A percentile compares a stretch with the other conserved stretches of the same genome.
These are phyloP conservation scores for Liriodendron chinense DNA, from an alignment of 164 flowering plant species.

Conservation along the genomic window DNA sequence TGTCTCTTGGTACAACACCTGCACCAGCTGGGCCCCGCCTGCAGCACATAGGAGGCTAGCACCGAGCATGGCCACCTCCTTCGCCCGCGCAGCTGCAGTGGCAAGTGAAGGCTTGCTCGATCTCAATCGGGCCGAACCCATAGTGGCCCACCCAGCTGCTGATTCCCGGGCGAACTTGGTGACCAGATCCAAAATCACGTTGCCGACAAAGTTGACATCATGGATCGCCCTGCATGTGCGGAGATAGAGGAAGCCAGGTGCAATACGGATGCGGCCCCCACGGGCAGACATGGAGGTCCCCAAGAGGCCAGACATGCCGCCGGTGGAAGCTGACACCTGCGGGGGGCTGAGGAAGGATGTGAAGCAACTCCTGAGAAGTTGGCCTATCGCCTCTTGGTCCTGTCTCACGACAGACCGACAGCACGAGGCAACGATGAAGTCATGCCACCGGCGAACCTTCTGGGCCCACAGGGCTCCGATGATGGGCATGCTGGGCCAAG, in stretches of 20 bases:
- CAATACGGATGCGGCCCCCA: conserved; percentile 39
- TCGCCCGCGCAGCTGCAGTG: conserved; percentile 48
- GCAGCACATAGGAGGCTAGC: conserved; percentile 67
- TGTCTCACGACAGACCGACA: conserved; percentile 66
- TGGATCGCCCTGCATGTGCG: conserved; percentile 59
- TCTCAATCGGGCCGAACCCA: conserved; percentile 33
- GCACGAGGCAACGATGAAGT: conserved; percentile 65
- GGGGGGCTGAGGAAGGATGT: conserved; percentile 53
- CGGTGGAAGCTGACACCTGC: conserved; percentile 22
- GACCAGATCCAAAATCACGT: conserved; percentile 58
- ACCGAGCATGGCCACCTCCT: conserved; percentile 69
- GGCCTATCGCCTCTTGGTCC: conserved; percentile 63
- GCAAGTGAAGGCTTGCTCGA: conserved; percentile 62
- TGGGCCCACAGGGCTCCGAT: conserved; percentile 86
- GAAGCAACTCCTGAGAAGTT: conserved; percentile 80
- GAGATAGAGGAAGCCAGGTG: conserved; percentile 82
- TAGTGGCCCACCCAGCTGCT: conserved; percentile 38
- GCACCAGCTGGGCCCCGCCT: conserved; percentile 65
- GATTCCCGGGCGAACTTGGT: conserved; percentile 44
- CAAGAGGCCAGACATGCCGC: conserved; percentile 57
- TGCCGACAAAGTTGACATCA: conserved; percentile 41
- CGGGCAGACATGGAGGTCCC: conserved; percentile 49
- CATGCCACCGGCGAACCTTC: conserved; percentile 80
- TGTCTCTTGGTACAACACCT: conserved; percentile 53
- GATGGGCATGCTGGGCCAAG: conserved; percentile 81